Evolutionary conservation across 2,329 filamentous ascomycete genomes (phyloP), one percentile per base, ranked within the genome.

Genomic region (Talaromyces funiculosus): DNA sequence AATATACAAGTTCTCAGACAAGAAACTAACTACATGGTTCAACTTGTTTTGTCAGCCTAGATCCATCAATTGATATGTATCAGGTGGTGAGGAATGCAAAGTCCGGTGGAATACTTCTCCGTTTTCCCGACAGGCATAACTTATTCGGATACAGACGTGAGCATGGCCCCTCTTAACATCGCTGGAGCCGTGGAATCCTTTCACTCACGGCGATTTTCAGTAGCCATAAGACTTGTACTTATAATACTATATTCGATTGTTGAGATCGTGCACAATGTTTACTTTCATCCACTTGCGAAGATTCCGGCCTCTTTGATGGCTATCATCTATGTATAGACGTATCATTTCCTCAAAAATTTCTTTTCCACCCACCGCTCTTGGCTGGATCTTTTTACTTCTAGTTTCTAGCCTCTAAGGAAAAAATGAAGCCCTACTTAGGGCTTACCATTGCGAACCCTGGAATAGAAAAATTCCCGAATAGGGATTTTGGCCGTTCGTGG

Each of bases 261-360:
- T 3, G 12, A 35, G 24, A 9, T 53, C 24, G 20, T 64, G 14
- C 67, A 67, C 59, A 68, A 67, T 43, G 40, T 63, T 35, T 67
- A 45, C 31, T 61, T 69, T n/a, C 66, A 68, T 20, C 66, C 67
- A 14, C 56, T 68, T 7, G 35, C 62, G 14, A 29, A 55, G 18
- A 43, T 65, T 31, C 66, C 67, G 3, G 67, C 67, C 67, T n/a
- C 56, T 47, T 7, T 29, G 57, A 12, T 62, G 61, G 53, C 29
- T 38, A 12, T 61, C 63, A 6, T 59, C 63, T 16, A 56, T n/a
- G n/a, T n/a, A n/a, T n/a, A n/a, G n/a, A n/a, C n/a, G n/a, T n/a
- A n/a, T n/a, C n/a, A n/a, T n/a, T n/a, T n/a, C n/a, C n/a, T n/a
- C n/a, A n/a, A n/a, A n/a, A n/a, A n/a, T n/a, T n/a, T n/a, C n/a